Evolutionary conservation across 2,329 filamentous ascomycete genomes (phyloP).

Genomic region (Beauveria brongniartii): DNA sequence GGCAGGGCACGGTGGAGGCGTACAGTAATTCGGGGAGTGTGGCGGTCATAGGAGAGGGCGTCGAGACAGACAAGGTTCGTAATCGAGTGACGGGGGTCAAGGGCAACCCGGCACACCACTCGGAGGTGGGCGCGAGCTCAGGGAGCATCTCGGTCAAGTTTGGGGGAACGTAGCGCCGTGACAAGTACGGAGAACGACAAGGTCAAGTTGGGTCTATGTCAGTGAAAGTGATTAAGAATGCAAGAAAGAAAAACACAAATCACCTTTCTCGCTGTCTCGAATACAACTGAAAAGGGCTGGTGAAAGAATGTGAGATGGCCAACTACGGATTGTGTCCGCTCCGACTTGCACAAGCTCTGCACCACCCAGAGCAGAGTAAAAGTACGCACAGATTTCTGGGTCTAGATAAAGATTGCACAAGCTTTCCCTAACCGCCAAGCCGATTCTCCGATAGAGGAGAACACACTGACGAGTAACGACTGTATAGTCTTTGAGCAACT

Average conservation of each 20-base stretch:
- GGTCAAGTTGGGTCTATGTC: background rate
- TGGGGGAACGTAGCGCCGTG: background rate
- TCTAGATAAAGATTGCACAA: no score
- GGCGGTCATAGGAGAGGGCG: background rate
- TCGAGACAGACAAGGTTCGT: background rate
- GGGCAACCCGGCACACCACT: background rate
- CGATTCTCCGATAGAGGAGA: background rate
- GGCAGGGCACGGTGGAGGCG: slow-evolving; percentile 1
- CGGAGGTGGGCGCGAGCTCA: background rate
- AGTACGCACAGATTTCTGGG: no score
- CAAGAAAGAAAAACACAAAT: no score
- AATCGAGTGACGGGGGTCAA: background rate
- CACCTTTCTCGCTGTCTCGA: no score
- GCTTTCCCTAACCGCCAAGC: no score
- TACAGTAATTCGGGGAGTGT: background rate
- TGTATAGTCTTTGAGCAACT: slow-evolving; percentile 11
- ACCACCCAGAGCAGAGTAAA: no score
- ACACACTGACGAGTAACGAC: slow-evolving; percentile 11
- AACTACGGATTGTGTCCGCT: no score
- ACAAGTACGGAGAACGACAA: background rate
- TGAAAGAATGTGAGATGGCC: no score
- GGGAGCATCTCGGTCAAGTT: background rate
- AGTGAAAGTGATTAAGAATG: background rate
- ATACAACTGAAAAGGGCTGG: no score
- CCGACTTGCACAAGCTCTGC: no score